phyloP scores from a whole-genome alignment of 2,329 filamentous ascomycete genomes.

The Trichoderma oligosporum region DNA sequence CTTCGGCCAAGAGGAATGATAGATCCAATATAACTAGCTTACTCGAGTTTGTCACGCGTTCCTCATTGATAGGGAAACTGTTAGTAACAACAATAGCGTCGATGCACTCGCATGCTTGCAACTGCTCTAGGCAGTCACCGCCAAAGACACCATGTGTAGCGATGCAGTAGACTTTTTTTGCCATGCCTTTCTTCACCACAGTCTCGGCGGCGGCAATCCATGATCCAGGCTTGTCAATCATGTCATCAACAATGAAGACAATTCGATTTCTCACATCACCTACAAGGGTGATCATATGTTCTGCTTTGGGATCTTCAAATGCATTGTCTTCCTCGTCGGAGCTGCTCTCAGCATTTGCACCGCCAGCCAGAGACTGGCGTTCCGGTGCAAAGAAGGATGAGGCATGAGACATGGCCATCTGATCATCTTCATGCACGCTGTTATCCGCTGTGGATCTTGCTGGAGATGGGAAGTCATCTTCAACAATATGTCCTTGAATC shows the following conservation, averaged over 20 bases:
- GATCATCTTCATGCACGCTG: constrained; percentile 66
- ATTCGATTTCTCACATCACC: constrained; percentile 85
- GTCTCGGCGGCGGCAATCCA: constrained; percentile 98
- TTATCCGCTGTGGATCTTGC: constrained; percentile 65
- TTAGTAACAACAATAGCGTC: constrained; percentile 94
- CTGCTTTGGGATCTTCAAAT: constrained; percentile 73
- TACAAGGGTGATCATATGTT: constrained; percentile 96
- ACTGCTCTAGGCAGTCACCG: constrained; percentile 80
- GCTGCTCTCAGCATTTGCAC: constrained; percentile 74
- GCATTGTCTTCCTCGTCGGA: constrained; percentile 92
- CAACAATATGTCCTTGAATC: constrained; percentile 90
- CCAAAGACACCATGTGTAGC: constrained; percentile 95
- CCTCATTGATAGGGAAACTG: constrained; percentile 84
- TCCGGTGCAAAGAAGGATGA: constrained; percentile 75
- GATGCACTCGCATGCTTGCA: constrained; percentile 90
- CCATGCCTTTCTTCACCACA: constrained; percentile 85
- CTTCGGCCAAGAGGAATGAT: constrained; percentile 82
- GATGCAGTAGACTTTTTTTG: constrained; percentile 95
- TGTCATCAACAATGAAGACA: constrained; percentile 95
- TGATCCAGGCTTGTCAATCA: constrained; percentile 95
- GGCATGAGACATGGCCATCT: constrained; percentile 74
- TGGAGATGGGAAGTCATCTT: constrained; percentile 85
- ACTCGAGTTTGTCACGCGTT: constrained; percentile 64
- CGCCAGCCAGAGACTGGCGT: constrained; percentile 70
- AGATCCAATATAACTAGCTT: constrained; percentile 91